Evolutionary conservation across 805 yeast genomes (phyloP).

Genomic region (Candida gorgasii): DNA sequence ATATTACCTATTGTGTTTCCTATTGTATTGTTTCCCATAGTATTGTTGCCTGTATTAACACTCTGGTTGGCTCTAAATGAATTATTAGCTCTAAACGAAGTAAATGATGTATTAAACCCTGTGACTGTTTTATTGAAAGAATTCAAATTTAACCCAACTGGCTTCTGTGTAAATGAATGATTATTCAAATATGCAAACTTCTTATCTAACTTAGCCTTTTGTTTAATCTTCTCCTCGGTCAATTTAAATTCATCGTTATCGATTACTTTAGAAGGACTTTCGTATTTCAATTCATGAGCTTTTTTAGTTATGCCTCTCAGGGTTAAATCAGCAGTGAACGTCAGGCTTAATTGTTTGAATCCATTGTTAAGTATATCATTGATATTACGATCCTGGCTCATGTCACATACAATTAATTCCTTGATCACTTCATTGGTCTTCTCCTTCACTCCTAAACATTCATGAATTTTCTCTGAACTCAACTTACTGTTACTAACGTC

Average conservation of each 20-base stretch:
- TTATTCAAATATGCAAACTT: constrained; percentile 34
- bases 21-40: too few relatives aligned
- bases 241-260: constrained; percentile 19
- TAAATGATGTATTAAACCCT: neutral
- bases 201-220: constrained; percentile 29
- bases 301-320: constrained; percentile 27
- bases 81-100: constrained; percentile 3
- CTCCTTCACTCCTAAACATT: constrained; percentile 17
- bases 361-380: constrained; percentile 25
- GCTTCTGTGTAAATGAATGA: constrained; percentile 20
- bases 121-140: constrained; percentile 4
- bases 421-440: constrained; percentile 17
- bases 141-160: constrained; percentile 4
- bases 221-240: constrained; percentile 26
- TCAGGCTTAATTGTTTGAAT: constrained; percentile 21
- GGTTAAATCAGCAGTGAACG: constrained; percentile 31
- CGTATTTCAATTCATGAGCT: neutral
- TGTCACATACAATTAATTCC: constrained; percentile 32
- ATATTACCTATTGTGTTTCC: neutral
- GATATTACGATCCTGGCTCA: constrained; percentile 31
- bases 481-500: constrained; percentile 25
- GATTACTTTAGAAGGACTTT: neutral
- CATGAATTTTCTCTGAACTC: constrained; percentile 15
- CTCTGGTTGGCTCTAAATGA: constrained; percentile 9
- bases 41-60: neutral